Conservation (phyloP, 75 land plant species). For the Cryptomeria japonica region DNA sequence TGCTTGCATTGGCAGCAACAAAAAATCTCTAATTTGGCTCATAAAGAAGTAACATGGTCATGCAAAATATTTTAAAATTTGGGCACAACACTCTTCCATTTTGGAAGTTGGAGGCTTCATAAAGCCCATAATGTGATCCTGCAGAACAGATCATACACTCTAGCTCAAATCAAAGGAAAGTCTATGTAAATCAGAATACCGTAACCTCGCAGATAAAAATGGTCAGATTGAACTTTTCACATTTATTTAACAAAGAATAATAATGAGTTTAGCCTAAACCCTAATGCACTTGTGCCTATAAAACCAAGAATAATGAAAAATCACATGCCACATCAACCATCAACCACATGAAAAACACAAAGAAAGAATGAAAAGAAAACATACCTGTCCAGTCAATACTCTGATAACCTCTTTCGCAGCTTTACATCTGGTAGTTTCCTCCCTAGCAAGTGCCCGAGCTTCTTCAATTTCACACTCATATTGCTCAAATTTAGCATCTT, state of each 20-base stretch:
- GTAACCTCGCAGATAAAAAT: background rate
- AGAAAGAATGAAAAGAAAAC: background rate
- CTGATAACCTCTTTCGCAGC: constrained; percentile 62
- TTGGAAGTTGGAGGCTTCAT: background rate
- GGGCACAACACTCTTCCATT: background rate
- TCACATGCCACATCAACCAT: background rate
- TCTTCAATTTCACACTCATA: constrained; percentile 39
- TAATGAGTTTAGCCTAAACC: background rate
- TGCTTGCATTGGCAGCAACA: background rate
- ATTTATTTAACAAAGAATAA: background rate
- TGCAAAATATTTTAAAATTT: background rate
- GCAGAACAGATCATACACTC: background rate
- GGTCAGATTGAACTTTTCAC: background rate
- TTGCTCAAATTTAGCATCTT: constrained; percentile 24
- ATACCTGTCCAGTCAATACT: constrained; percentile 44
- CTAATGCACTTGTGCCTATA: background rate
- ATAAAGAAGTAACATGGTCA: background rate
- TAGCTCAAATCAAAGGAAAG: background rate
- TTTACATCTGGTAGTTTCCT: constrained; percentile 54
- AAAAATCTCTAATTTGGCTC: background rate
- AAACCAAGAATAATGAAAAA: background rate
- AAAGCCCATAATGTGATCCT: background rate
- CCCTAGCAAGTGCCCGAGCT: constrained; percentile 41
- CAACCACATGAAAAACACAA: background rate
- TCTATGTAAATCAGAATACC: background rate